Conservation (phyloP, 176 grass and related monocot species). For the Carex scoparia region DNA sequence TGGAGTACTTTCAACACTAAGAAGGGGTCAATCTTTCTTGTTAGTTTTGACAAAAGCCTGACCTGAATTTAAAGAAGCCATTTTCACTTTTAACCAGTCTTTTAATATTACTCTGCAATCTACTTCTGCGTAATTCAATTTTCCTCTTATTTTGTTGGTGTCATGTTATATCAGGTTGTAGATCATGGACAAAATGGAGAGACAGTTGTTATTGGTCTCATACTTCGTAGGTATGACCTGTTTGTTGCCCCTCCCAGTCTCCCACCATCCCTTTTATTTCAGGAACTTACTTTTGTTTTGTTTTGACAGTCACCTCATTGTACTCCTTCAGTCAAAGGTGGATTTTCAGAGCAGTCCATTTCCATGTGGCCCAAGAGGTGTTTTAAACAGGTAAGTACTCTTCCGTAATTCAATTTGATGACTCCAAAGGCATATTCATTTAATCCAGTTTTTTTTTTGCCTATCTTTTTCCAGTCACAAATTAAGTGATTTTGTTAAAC, state of each 20-base stretch:
- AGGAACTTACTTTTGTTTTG: slow-evolving; percentile 25
- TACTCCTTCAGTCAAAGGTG: slow-evolving; percentile 91
- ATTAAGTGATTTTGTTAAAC: slow-evolving; percentile 97
- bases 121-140: slow-evolving; percentile 2
- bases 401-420: slow-evolving; percentile 8
- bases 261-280: background rate
- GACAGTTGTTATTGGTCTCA: slow-evolving; percentile 83
- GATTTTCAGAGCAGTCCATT: slow-evolving; percentile 97
- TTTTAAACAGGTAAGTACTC: slow-evolving; percentile 72
- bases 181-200: slow-evolving; percentile 76
- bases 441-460: background rate
- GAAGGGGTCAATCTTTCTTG: background rate
- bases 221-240: slow-evolving; percentile 79
- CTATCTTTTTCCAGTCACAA: slow-evolving; percentile 56
- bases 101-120: background rate
- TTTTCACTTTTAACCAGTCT: slow-evolving; percentile 13
- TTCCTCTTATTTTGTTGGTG: background rate
- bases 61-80: background rate
- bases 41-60: background rate
- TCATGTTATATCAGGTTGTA: slow-evolving; percentile 58
- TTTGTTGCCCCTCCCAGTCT: background rate
- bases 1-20: background rate
- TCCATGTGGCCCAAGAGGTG: slow-evolving; percentile 71
- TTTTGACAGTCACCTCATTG: slow-evolving; percentile 70
- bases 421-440: slow-evolving; percentile 12